Evolutionary conservation across 441 rosid genomes (phyloP), one percentile per base, ranked within the genome.

Genomic region (Eutrema salsugineum): DNA sequence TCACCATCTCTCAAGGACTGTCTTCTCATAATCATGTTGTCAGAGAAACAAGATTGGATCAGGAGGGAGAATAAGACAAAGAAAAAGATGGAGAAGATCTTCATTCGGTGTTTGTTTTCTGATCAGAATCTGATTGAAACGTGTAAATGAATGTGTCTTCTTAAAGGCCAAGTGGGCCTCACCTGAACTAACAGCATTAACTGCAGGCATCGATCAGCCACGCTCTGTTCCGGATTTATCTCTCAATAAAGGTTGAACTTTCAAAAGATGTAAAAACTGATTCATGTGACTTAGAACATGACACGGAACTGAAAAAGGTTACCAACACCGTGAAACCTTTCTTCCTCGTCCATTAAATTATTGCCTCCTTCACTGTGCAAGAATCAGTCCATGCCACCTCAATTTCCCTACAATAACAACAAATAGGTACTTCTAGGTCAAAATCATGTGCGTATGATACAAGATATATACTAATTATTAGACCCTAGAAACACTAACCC

Each of bases 1-100:
- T 86, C 85, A 10, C 84, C 90, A 33, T 87, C 89, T 80, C 17
- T 78, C 56, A 90, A 55, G 27, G 80, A 55, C 11, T 78, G 75
- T 33, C 55, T 28, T 59, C 72, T 36, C 35, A 49, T 46, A 48
- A 92, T 77, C 14, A 63, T 81, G 77, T 83, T 83, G 49, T 55
- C 24, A 19, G 84, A 78, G 33, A 38, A 8, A 51, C 76, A 75
- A 42, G 75, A 40, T 2, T 58, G 62, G 12, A 76, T 19, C 33
- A 68, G 19, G 48, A 74, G 5, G 19, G 42, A 63, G 11, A 56
- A 19, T 28, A 63, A 57, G 28, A 78, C 27, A 14, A 66, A 64
- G 51, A 78, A 66, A 49, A 84, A 32, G 47, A 71, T 20, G 33
- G 50, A 47, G 66, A 69, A 49, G 44, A 68, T 63, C 75, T 76